Percentiles rank a stretch among this genome's conserved stretches.
Evolutionary conservation across 345 rosid genomes (phyloP).

Genomic region (Eucalyptus sp.): DNA sequence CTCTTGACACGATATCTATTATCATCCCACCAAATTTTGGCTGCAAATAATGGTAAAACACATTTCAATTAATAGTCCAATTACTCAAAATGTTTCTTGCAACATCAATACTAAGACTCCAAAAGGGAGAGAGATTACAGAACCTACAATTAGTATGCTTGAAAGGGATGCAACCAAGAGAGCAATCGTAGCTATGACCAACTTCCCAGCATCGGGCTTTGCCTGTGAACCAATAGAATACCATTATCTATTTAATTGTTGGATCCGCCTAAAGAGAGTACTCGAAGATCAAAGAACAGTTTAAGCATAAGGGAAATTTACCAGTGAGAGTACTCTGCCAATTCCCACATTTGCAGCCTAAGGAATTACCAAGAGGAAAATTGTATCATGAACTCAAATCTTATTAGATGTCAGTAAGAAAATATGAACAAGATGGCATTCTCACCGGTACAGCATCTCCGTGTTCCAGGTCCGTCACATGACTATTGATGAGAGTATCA

Average conservation of each 20-base stretch:
- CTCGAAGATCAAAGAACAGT: not conserved
- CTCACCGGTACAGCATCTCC: slow-evolving; percentile 53
- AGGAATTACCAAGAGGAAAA: not conserved
- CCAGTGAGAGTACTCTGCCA: slow-evolving; percentile 57
- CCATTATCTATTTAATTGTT: not conserved
- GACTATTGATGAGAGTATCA: not conserved
- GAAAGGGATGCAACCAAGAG: slow-evolving; percentile 61
- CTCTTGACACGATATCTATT: slow-evolving; percentile 32
- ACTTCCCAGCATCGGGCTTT: slow-evolving; percentile 70
- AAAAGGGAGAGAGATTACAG: not conserved
- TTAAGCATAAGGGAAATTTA: not conserved
- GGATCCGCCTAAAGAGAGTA: not conserved
- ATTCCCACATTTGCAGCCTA: slow-evolving; percentile 73
- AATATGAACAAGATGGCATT: not conserved
- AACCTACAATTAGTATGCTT: slow-evolving; percentile 46
- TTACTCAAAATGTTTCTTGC: not conserved
- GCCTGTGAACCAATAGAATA: slow-evolving; percentile 25
- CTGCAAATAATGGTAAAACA: not conserved
- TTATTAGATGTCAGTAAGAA: not conserved
- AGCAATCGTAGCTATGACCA: slow-evolving; percentile 54
- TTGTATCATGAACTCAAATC: not conserved
- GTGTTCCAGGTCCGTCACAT: slow-evolving; percentile 33
- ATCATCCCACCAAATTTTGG: slow-evolving; percentile 32
- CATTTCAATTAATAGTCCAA: not conserved
- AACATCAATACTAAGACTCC: not conserved